Evolutionary conservation across 2,329 filamentous ascomycete species (phyloP).

Genomic region (Trichoderma sp.): DNA sequence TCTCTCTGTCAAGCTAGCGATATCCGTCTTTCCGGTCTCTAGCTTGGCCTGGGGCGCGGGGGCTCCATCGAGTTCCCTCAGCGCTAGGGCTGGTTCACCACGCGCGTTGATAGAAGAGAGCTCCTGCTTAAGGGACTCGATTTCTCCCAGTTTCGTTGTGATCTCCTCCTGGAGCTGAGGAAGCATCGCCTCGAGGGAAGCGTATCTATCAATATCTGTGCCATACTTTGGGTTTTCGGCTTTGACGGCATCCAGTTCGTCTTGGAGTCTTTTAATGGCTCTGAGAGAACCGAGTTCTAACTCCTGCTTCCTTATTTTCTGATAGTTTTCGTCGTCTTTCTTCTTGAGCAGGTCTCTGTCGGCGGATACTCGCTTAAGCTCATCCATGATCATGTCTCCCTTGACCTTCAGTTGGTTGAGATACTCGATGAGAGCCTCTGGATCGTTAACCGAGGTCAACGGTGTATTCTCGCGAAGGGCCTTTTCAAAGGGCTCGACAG

Average conservation of each 20-base stretch:
- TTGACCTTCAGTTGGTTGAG: slow-evolving; percentile 82
- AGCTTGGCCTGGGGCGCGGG: slow-evolving; percentile 43
- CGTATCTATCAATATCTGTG: slow-evolving; percentile 67
- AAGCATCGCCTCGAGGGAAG: slow-evolving; percentile 87
- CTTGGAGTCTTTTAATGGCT: too few species aligned
- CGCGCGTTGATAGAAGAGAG: slow-evolving; percentile 67
- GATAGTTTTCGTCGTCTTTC: slow-evolving; percentile 67
- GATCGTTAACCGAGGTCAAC: slow-evolving; percentile 81
- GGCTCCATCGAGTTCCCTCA: slow-evolving; percentile 47
- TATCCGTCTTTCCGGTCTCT: slow-evolving; percentile 46
- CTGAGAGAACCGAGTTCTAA: too few species aligned
- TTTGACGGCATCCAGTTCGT: slow-evolving; percentile 57
- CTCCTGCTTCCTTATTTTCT: slow-evolving; percentile 57
- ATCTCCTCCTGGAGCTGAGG: slow-evolving; percentile 76
- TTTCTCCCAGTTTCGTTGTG: slow-evolving; percentile 65
- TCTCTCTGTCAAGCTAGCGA: slow-evolving; percentile 49
- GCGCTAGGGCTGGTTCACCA: slow-evolving; percentile 61
- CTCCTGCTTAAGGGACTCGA: slow-evolving; percentile 68
- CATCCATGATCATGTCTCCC: slow-evolving; percentile 89
- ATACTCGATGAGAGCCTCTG: slow-evolving; percentile 81
- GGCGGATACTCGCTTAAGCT: slow-evolving; percentile 79
- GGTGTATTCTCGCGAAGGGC: slow-evolving; percentile 90
- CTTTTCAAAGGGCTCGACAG: slow-evolving; percentile 91
- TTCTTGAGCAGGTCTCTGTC: slow-evolving; percentile 80
- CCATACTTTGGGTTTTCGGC: slow-evolving; percentile 33